A percentile compares a stretch with the other conserved stretches of the same genome.
Evolutionary conservation across 139 green algal genomes (phyloP).

Genomic region (Pleodorina starrii): DNA sequence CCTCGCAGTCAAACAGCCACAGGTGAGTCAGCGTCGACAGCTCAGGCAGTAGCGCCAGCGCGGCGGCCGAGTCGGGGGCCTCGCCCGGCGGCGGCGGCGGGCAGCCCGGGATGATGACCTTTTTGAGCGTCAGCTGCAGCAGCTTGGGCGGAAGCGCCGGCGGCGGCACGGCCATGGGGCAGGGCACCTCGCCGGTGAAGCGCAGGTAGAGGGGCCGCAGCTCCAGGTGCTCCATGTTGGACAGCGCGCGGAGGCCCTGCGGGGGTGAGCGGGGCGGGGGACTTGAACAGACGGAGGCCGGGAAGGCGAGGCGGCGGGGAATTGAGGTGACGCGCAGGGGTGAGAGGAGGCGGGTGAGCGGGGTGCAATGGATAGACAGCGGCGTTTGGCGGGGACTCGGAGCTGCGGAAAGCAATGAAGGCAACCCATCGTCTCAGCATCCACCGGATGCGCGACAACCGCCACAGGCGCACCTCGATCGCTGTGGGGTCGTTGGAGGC

Average conservation of each 20-base stretch:
- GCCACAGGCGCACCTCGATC: constrained; percentile 24
- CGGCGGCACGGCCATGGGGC: constrained; percentile 8
- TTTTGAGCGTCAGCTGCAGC: constrained; percentile 46
- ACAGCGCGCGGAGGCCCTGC: constrained; percentile 32
- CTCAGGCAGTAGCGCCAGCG: constrained; percentile 13
- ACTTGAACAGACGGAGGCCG: background rate
- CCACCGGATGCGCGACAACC: too few relatives aligned
- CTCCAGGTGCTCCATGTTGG: constrained; percentile 38
- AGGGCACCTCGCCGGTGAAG: constrained; percentile 25
- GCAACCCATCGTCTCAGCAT: background rate
- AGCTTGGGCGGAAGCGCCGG: constrained; percentile 18
- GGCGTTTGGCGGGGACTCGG: background rate
- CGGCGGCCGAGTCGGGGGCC: background rate
- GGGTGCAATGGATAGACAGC: background rate
- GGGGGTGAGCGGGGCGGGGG: background rate
- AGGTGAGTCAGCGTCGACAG: constrained; percentile 23
- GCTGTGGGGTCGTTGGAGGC: constrained; percentile 4
- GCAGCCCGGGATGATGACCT: background rate
- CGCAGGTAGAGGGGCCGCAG: constrained; percentile 40
- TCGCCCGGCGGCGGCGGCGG: background rate
- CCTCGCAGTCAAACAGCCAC: constrained; percentile 34
- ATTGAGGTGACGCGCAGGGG: background rate
- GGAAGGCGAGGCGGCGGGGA: background rate
- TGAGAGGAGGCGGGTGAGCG: background rate
- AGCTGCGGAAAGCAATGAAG: background rate